These are phyloP conservation scores for Psilocybe azurescens DNA, from an alignment of 768 basidiomycete species.

Conservation along the genomic window DNA sequence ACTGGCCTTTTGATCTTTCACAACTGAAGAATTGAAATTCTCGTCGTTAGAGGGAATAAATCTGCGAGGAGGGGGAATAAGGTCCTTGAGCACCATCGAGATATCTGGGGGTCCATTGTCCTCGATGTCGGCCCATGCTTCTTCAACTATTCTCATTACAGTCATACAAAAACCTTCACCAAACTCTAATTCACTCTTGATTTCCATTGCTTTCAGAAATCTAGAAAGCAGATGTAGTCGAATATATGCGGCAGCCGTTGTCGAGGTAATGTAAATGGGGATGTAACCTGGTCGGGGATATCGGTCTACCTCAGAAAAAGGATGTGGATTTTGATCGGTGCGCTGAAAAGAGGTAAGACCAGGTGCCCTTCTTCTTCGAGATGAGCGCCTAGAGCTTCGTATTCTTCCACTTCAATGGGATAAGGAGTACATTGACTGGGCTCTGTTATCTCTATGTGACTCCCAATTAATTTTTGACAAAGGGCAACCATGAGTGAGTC, in stretches of 20 bases:
- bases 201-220: conserved; percentile 61
- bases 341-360: conserved; percentile 67
- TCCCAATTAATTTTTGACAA: conserved; percentile 58
- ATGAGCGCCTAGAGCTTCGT: conserved; percentile 61
- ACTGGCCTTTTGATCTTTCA: neutral
- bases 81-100: conserved; percentile 64
- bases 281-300: conserved; percentile 55
- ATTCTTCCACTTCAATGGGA: conserved; percentile 48
- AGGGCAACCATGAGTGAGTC: conserved; percentile 60
- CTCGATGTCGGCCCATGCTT: conserved; percentile 69
- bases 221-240: conserved; percentile 80
- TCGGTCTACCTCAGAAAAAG: conserved; percentile 53
- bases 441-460: conserved; percentile 28
- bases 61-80: conserved; percentile 45
- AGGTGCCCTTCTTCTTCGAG: conserved; percentile 51
- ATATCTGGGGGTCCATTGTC: conserved; percentile 80
- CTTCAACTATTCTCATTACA: conserved; percentile 72
- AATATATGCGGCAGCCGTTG: conserved; percentile 75
- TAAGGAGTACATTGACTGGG: conserved; percentile 28
- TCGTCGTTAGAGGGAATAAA: neutral
- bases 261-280: conserved; percentile 78
- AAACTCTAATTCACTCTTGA: conserved; percentile 58
- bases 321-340: conserved; percentile 70
- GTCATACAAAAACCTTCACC: conserved; percentile 79
- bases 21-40: neutral